Evolutionary conservation across 1,139 yeast species (phyloP), one percentile per base, ranked within the genome.

Genomic region (Saccharomyces hybrid): DNA sequence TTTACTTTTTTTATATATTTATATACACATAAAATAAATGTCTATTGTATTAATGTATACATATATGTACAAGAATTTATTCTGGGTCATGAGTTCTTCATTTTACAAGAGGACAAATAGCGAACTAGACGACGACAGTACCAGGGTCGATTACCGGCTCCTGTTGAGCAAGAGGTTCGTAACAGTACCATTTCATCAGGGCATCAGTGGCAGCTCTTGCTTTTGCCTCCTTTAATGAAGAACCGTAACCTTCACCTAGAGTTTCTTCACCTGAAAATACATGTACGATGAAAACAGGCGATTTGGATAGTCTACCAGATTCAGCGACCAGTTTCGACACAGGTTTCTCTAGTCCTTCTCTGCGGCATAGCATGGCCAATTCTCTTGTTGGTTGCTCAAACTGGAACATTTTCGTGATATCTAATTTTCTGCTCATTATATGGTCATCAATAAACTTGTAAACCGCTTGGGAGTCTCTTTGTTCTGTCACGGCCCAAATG

Each of bases 191-290:
- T 57, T 88, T 82, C 79, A 90, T 84, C 69, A 93, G 80, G 29
- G 98, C 93, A 71, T 87, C 87, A 51, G 90, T 95, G 52, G 90
- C 88, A 32, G 97, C 95, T 71, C 96, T 82, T 42, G 90, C 87
- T 71, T 90, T 88, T 49, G 98, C 97, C 73, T 93, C 99, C 61
- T 80, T 81, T 63, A 93, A 76, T 49, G 96, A 87, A n/a, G 95
- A 78, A 51, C 98, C 99, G 65, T 87, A 90, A 49, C 97, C 97
- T 73, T 93, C 98, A 53, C 98, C 97, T 56, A 93, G 77, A 72
- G 89, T 86, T 58, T 83, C 83, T 24, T 78, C 77, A 42, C 97
- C 98, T 55, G 86, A 78, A 71, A 90, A 93, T 1, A 89, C 95
- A 54, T 97, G 98, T 38, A 93, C 96, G 14, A 91, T 88, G 65